Base-by-base conservation (phyloP, 768 basidiomycete species). In the Suillus occidentalis region DNA sequence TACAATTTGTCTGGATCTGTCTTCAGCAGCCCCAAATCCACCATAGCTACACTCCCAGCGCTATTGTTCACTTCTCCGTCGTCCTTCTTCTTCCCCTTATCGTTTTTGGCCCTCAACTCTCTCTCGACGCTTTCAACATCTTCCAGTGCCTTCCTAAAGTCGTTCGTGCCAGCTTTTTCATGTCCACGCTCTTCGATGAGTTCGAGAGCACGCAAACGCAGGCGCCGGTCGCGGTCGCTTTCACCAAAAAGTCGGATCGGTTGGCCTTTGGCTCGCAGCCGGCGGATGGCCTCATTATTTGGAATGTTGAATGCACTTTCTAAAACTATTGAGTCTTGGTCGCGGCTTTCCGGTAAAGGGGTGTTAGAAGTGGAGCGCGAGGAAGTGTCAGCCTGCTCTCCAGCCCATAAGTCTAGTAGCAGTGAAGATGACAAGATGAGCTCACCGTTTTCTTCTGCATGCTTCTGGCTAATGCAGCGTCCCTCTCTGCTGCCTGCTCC, bases 161-260 rank as follows among this genome's bases (percentile, higher is more conserved):
- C 97, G 72, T 99, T 99, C 75, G 95, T 93, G 1, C 94, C 94
- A 60, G 87, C 87, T 40, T 87, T 83, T 63, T 93, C 90, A 65
- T 87, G 85, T 4, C 89, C 92, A 62, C 89, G 91, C 78, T 95
- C 94, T 72, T 99, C 97, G 63, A 98, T 92, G 43, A 99, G 86
- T 74, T 99, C 97, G 18, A 99, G 81, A 1, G 97, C 97, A 60
- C 97, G 87, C 16, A 99, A 79, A 16, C 97, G 88, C 16, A 98
- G 78, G 39, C 95, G 82, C 12, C 97, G 85, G 34, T 98, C 97
- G 79, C 95, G 94, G 80, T 99, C 97, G 0, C 89, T 88, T 75
- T 99, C 97, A 39, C 89, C 97, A 72, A 99, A 99, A 10, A 99
- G 80, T 36, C 95, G 87, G 66, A 99, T 92, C 5, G 97, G 97